Conservation (phyloP, 164 flowering plant species). For the Buxus sempervirens region DNA sequence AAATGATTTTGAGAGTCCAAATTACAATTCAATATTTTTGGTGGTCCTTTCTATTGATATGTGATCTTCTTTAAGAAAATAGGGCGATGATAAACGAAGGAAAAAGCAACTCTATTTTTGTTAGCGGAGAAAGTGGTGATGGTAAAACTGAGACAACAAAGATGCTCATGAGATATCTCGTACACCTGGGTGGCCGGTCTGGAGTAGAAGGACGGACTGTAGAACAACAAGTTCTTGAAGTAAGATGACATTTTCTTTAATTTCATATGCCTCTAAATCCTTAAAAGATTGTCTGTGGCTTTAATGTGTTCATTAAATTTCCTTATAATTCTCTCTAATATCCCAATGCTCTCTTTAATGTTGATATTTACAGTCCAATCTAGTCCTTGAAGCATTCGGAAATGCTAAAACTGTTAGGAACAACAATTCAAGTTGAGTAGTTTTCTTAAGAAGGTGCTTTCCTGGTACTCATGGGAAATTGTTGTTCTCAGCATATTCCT, state of each 20-base stretch:
- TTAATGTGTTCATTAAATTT: background rate
- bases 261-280: background rate
- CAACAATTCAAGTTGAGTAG: slow-evolving; percentile 72
- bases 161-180: slow-evolving; percentile 99
- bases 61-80: slow-evolving; percentile 14
- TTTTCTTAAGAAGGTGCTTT: slow-evolving; percentile 1
- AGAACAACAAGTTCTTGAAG: slow-evolving; percentile 99
- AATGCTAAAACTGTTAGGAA: slow-evolving; percentile 84
- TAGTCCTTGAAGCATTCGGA: slow-evolving; percentile 87
- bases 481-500: too few species aligned
- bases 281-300: background rate
- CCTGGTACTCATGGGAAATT: too few species aligned
- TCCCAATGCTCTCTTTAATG: too few species aligned
- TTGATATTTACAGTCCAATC: slow-evolving; percentile 60
- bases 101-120: slow-evolving; percentile 94
- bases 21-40: background rate
- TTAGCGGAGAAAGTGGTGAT: slow-evolving; percentile 99
- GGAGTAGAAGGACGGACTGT: slow-evolving; percentile 96
- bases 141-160: slow-evolving; percentile 99
- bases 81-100: slow-evolving; percentile 99
- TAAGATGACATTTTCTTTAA: slow-evolving; percentile 34
- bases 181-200: slow-evolving; percentile 87
- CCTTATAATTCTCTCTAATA: too few species aligned
- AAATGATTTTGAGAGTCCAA: too few species aligned
- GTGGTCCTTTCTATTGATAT: slow-evolving; percentile 2